phyloP scores from a whole-genome alignment of 164 flowering plant genomes.

The Stephania cephalantha region DNA sequence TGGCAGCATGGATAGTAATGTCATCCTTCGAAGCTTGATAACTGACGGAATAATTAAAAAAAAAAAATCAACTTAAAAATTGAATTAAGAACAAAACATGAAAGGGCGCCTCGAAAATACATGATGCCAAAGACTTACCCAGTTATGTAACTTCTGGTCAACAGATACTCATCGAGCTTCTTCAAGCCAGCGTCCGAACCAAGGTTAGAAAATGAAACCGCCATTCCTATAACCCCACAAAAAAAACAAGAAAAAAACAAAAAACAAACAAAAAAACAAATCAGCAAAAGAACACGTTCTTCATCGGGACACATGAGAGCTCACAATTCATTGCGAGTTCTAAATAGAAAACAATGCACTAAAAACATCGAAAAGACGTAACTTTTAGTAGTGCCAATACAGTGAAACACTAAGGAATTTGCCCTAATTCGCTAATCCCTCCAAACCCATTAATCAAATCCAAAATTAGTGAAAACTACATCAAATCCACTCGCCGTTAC shows the following conservation, averaged over 20 bases:
- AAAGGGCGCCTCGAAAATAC: neutral
- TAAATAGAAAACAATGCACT: too few species aligned
- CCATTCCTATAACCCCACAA: constrained; percentile 39
- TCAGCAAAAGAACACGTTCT: neutral
- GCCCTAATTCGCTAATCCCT: too few species aligned
- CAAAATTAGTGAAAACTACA: too few species aligned
- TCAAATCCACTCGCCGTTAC: too few species aligned
- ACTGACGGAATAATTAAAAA: constrained; percentile 23
- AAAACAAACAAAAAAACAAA: neutral
- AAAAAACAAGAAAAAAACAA: too few species aligned
- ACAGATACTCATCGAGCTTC: constrained; percentile 70
- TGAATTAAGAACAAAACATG: neutral
- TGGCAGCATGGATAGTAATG: too few species aligned
- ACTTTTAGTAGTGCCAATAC: too few species aligned
- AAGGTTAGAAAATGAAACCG: constrained; percentile 44
- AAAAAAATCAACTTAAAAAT: neutral
- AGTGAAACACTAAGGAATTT: too few species aligned
- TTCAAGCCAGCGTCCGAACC: constrained; percentile 49
- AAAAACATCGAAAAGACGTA: too few species aligned
- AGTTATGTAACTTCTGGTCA: constrained; percentile 64
- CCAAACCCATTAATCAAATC: too few species aligned
- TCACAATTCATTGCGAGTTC: too few species aligned
- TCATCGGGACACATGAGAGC: too few species aligned
- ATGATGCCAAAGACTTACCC: constrained; percentile 37
- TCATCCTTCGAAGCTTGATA: constrained; percentile 79